Evolutionary conservation across 148 eudicot genomes (phyloP).

Genomic region (Rhododendron williamsianum): DNA sequence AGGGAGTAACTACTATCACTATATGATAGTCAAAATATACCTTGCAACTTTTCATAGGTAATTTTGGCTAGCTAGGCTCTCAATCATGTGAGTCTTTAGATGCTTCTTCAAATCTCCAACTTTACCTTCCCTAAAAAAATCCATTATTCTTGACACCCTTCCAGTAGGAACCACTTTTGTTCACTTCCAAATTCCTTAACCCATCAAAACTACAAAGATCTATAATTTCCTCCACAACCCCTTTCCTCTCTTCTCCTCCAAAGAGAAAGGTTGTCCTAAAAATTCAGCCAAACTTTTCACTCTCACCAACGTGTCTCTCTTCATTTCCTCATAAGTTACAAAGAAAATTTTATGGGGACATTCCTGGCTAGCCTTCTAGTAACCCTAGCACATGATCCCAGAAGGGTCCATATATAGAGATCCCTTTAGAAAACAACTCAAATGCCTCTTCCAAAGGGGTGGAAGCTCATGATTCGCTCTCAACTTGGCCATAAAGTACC

Average conservation of each 20-base stretch:
- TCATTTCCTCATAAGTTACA: slow-evolving; percentile 24
- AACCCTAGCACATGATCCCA: background rate
- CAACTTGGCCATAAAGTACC: no score
- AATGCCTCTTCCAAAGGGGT: no score
- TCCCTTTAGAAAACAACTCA: background rate
- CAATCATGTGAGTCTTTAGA: background rate
- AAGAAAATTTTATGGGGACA: slow-evolving; percentile 1
- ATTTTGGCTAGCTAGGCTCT: background rate
- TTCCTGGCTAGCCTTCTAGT: slow-evolving; percentile 7
- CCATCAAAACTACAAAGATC: background rate
- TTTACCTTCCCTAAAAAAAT: background rate
- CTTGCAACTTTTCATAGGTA: background rate
- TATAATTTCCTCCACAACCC: background rate
- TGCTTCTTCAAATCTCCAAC: background rate
- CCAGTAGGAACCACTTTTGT: background rate
- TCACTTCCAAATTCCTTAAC: background rate
- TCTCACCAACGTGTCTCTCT: background rate
- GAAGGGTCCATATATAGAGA: no score
- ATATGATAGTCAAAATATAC: background rate
- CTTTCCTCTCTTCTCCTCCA: background rate
- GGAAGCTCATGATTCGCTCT: no score
- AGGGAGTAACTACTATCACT: no score
- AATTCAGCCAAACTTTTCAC: background rate
- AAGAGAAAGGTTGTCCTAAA: background rate
- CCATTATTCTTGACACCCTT: background rate